phyloP scores from a whole-genome alignment of 2,329 filamentous ascomycete species.

The Ceratocystis diversiconidia region DNA sequence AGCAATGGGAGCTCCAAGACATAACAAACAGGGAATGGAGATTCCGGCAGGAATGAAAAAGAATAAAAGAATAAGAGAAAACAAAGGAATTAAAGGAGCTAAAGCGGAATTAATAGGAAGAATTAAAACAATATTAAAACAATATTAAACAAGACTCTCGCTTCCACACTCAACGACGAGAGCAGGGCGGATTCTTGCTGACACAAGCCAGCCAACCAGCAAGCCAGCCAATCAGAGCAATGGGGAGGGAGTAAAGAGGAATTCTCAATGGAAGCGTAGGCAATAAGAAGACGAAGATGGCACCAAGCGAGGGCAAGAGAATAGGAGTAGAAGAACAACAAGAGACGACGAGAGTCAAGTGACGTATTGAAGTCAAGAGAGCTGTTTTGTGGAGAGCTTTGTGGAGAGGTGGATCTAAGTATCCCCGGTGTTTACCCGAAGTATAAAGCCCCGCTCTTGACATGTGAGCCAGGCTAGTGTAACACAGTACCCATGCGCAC shows the following conservation, averaged over 20 bases:
- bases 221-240: background rate
- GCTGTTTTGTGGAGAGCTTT: background rate
- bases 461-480: background rate
- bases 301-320: background rate
- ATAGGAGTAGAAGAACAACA: background rate
- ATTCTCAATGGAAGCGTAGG: background rate
- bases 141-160: background rate
- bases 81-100: background rate
- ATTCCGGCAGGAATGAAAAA: constrained; percentile 15
- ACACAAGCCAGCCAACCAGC: background rate
- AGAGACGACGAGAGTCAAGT: background rate
- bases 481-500: background rate
- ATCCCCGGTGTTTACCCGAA: background rate
- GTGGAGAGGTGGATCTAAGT: background rate
- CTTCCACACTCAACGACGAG: background rate
- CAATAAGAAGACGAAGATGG: background rate
- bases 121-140: background rate
- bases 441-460: background rate
- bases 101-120: background rate
- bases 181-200: background rate
- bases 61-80: background rate
- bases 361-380: background rate
- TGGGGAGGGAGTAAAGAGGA: background rate
- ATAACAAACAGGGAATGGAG: background rate
- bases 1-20: background rate